phyloP scores from a whole-genome alignment of 164 flowering plant species.

The Vitis cinerea region DNA sequence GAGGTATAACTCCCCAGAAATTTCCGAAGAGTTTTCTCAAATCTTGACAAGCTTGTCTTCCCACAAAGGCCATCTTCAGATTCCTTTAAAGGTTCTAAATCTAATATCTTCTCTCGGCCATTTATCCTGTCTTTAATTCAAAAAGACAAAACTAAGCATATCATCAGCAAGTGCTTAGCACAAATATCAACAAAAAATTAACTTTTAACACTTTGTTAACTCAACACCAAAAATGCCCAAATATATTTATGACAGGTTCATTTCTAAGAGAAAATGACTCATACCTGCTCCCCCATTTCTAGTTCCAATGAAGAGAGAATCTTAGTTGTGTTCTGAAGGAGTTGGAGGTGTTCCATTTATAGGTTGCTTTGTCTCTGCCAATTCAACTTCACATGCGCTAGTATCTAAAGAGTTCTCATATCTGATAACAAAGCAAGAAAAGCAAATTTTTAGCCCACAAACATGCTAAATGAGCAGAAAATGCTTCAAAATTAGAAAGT shows the following conservation, averaged over 20 bases:
- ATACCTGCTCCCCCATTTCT: constrained; percentile 1
- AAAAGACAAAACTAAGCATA: too few relatives aligned
- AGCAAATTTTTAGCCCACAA: not conserved
- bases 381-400: constrained; percentile 61
- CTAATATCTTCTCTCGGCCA: too few relatives aligned
- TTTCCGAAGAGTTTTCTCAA: too few relatives aligned
- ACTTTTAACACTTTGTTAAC: not conserved
- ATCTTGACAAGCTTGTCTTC: too few relatives aligned
- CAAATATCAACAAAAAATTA: too few relatives aligned
- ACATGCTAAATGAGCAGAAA: not conserved
- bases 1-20: too few relatives aligned
- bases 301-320: not conserved
- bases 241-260: not conserved
- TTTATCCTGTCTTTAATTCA: too few relatives aligned
- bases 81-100: too few relatives aligned
- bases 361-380: constrained; percentile 53
- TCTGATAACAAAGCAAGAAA: constrained; percentile 25
- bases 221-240: not conserved
- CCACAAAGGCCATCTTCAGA: too few relatives aligned
- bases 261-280: not conserved
- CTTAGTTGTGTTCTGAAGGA: constrained; percentile 6
- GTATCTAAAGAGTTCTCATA: constrained; percentile 37
- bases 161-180: too few relatives aligned
- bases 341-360: constrained; percentile 10
- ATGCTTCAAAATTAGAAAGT: not conserved